Evolutionary conservation across 2,329 filamentous ascomycete genomes (phyloP), one percentile per base, ranked within the genome.

Genomic region (Periconia sp.): DNA sequence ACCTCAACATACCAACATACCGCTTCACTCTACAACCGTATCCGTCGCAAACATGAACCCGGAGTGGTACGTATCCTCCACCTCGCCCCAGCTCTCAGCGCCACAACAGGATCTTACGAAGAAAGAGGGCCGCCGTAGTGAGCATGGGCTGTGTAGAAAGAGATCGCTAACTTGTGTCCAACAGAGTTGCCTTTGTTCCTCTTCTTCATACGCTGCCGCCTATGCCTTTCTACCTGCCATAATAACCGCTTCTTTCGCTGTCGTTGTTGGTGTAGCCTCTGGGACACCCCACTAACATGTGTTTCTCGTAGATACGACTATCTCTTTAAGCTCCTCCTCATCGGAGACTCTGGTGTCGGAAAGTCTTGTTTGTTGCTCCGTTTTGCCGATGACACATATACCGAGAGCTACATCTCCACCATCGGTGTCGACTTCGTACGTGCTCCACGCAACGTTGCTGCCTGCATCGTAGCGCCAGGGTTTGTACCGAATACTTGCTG

Each of bases 271-370:
- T 53, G 49, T 41, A 45, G 19, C 52, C 50, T 20, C 19, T 44
- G 55, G 44, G 49, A 44, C 43, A 41, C 55, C 54, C 54, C 55
- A 55, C 66, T 69, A 56, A 71, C 64, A 45, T 49, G 46, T 30
- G 49, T 49, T 50, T 47, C 53, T 20, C 49, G 56, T 74, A 97
- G 94, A 94, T 99, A 99, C 90, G 94, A 99, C 78, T 99, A 99
- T 79, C 92, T 99, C 74, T 99, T 99, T 88, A 99, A 99, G 88
- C 92, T 99, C 65, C 91, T 99, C 79, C 93, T 99, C 83, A 99
- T 99, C 87, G 94, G 94, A 80, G 94, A 99, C 79, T 37, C 94
- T 77, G 94, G 94, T 87, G 94, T 99, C 74, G 94, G 94, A 89
- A 99, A 99, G 89, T 99, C 94, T 74, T 99, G 94, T 81, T 79